Conservation (phyloP, 139 green algal genomes). For the Chlamydomonas asymmetrica region DNA sequence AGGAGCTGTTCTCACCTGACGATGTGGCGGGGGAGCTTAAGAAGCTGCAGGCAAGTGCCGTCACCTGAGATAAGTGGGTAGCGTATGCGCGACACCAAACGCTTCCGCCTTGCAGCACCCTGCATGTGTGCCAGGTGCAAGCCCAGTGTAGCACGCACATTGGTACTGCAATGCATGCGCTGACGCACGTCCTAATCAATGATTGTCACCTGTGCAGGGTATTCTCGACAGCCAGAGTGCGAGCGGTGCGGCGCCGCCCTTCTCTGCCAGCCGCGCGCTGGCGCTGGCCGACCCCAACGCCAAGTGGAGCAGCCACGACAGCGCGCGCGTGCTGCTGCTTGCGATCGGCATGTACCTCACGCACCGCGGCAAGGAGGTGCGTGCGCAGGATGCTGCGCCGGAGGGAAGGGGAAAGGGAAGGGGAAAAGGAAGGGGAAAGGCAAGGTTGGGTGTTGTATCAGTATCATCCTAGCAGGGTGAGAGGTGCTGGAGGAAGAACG, state of each 20-base stretch:
- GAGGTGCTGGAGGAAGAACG: no score
- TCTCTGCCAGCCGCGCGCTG: conserved; percentile 51
- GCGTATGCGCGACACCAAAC: background rate
- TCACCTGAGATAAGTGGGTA: background rate
- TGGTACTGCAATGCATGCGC: no score
- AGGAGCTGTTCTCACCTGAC: conserved; percentile 37
- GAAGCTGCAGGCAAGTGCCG: background rate
- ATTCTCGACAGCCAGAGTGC: no score
- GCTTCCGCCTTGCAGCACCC: background rate
- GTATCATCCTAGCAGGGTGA: no score
- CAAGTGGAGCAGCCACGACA: conserved; percentile 60
- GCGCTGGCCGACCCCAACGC: conserved; percentile 63
- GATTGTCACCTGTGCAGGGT: no score
- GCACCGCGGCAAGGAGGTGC: conserved; percentile 53
- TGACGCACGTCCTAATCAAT: no score
- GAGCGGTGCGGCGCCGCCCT: background rate
- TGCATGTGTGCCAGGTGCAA: background rate
- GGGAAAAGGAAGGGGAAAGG: no score
- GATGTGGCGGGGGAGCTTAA: background rate
- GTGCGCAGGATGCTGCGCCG: background rate
- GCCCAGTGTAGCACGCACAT: no score
- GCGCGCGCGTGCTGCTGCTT: conserved; percentile 79
- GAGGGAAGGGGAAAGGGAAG: background rate
- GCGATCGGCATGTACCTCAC: conserved; percentile 57
- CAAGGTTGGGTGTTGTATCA: no score